Base-by-base conservation (phyloP, 2,329 filamentous ascomycete species). In the Aspergillus spinulosporus region DNA sequence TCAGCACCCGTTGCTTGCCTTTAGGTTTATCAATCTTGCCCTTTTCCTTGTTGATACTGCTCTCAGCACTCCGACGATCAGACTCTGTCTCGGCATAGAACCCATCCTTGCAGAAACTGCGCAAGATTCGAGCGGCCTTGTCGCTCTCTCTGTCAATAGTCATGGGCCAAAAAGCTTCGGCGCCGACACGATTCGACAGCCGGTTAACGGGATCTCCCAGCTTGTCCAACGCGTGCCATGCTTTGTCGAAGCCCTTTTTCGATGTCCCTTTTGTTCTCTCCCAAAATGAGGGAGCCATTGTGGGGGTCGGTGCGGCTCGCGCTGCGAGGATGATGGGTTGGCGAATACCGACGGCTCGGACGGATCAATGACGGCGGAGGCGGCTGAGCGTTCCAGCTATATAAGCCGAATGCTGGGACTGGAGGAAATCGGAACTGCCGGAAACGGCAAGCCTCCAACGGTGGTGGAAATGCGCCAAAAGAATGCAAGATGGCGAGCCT, bases 101-200 rank as follows among this genome's bases (percentile, higher is more conserved):
- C 8, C 87, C 87, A 81, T 89, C 86, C 73, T 86, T 90, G 79
- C 91, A 96, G 75, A 97, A 97, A 32, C 89, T 93, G 71, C 91
- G 88, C 50, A 97, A 76, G 59, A 96, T 96, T 55, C 91, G 83
- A 58, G 92, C 91, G 46, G 92, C 90, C 77, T 96, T 96, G 75
- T 96, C 90, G 74, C 88, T 89, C 79, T 97, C 92, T 64, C 88
- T 88, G 71, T 96, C 92, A 50, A 96, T 79, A 1, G 87, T 88
- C 32, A 89, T 88, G 2, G 91, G 91, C 89, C 89, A 94, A 68
- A 93, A 93, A 26, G 88, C 86, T 71, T 95, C 91, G 31, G 82
- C 82, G 57, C 91, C 91, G 37, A 96, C 79, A 74, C 88, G 91
- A 74, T 95, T 91, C 12, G 88, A 90, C 26, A 96, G 73, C 58